Base-by-base conservation (phyloP, 805 yeast genomes). In the Wickerhamiella musiphila region DNA sequence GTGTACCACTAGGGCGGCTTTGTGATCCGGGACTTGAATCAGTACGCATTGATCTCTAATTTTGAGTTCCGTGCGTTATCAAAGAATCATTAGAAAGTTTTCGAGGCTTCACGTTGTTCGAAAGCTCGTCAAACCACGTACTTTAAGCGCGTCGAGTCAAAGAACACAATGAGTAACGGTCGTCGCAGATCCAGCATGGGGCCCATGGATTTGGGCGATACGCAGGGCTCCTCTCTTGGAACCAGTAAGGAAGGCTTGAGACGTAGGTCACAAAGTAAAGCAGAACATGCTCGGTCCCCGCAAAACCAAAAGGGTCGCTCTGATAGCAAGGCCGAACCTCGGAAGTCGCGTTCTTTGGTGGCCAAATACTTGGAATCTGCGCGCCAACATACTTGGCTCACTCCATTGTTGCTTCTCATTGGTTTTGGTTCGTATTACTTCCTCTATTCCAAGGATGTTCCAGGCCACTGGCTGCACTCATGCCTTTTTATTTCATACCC, bases 141-240 rank as follows among this genome's bases (percentile, higher is more conserved):
- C n/a, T n/a, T n/a, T n/a, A n/a, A n/a, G n/a, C n/a, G n/a, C n/a
- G n/a, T n/a, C n/a, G n/a, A n/a, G n/a, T n/a, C n/a, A n/a, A n/a
- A n/a, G n/a, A n/a, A n/a, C n/a, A n/a, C n/a, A 16, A 16, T 16
- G 29, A 26, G 22, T 22, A 26, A 23, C 21, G 29, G 41, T 12
- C 37, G 41, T 10, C 39, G 45, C 25, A 39, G 45, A 25, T 39
- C 45, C 18, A 44, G 48, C 22, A 30, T 46, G 18, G 50, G 50
- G 18, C 37, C 35, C 3, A 31, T 46, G 14, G 35, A 42, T 30
- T 42, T 46, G 14, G 50, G 50, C 27, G 50, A 46, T 33, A 44
- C 50, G 14, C 44, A 43, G 30, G 50, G 47, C 18, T 33, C 44
- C 13, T 43, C 48, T 6, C 26, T 46, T 11, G 34, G 41, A 19